Base-by-base conservation (phyloP, 169 alveolate species). In the Plasmodium inui region DNA sequence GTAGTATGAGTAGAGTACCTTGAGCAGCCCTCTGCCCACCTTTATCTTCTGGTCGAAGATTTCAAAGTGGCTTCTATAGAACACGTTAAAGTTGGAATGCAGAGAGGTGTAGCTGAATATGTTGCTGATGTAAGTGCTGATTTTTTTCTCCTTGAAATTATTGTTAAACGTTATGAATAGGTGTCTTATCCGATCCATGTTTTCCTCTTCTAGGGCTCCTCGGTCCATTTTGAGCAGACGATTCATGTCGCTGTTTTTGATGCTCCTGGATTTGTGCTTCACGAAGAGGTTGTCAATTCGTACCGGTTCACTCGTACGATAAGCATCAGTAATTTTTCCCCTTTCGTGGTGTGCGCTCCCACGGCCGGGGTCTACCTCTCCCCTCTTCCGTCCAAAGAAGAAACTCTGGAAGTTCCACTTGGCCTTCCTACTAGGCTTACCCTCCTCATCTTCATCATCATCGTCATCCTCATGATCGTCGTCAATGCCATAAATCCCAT, bases 81-180 rank as follows among this genome's bases (percentile, higher is more conserved):
- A 89, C n/a, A 79, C 57, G 72, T 89, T 89, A 53, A 89, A 72
- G 67, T 89, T 89, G 14, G 94, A 79, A 79, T 89, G 82, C 46
- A 79, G 50, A 5, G 94, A 89, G 3, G 76, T 79, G 39, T 67
- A 79, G 26, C 71, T 89, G 71, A 89, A 79, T 79, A 89, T 79
- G 57, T 89, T 89, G 12, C 82, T 67, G 26, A 89, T 89, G 46
- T 89, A 89, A 57, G 34, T 67, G 53, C 71, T 89, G 67, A 89
- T 89, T 79, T 89, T 89, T 37, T 89, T 89, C 46, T 89, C 94
- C 53, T 89, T 89, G 72, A 79, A 78, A 73, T 89, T 79, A 53
- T 79, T 83, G 53, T 79, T 79, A 89, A 89, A 89, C 28, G 86
- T 79, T 26, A 89, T 53, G 50, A 89, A 89, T 22, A 89, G 67